Evolutionary conservation across 31 red algal genomes (phyloP).

Genomic region (Odonthalia washingtoniensis): DNA sequence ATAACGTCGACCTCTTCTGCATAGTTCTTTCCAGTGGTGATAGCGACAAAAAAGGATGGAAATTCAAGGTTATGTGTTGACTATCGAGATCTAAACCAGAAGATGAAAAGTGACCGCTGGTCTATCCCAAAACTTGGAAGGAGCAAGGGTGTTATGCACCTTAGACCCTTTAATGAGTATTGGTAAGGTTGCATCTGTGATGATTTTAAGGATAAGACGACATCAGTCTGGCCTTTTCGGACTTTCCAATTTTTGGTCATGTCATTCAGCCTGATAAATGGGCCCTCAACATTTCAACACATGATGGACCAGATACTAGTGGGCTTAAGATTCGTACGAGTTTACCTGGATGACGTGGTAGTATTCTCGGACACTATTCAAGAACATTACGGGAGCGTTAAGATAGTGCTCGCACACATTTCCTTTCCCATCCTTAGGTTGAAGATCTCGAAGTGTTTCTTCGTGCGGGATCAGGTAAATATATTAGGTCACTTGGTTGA

Average conservation of each 20-base stretch:
- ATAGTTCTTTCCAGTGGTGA: neutral
- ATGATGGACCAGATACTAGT: too few relatives aligned
- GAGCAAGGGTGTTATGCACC: slow-evolving; percentile 7
- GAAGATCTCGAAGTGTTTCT: slow-evolving; percentile 13
- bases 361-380: slow-evolving; percentile 6
- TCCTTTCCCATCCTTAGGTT: neutral
- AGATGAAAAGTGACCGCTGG: slow-evolving; percentile 2
- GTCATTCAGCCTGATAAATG: slow-evolving; percentile 40
- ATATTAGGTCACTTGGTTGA: slow-evolving; percentile 13
- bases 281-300: too few relatives aligned
- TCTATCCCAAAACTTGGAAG: neutral
- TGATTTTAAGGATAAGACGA: neutral
- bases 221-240: neutral
- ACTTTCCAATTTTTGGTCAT: slow-evolving; percentile 15
- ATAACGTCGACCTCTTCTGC: neutral
- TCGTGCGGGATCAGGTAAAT: neutral
- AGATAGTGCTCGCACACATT: neutral
- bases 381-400: neutral
- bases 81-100: neutral
- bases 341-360: slow-evolving; percentile 21
- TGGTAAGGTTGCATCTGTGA: slow-evolving; percentile 27
- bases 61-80: neutral
- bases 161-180: slow-evolving; percentile 33
- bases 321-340: neutral
- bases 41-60: neutral